A percentile compares a stretch with the other conserved stretches of the same genome.
Conservation (phyloP, 2,329 filamentous ascomycete species). For the Fusarium sp. region DNA sequence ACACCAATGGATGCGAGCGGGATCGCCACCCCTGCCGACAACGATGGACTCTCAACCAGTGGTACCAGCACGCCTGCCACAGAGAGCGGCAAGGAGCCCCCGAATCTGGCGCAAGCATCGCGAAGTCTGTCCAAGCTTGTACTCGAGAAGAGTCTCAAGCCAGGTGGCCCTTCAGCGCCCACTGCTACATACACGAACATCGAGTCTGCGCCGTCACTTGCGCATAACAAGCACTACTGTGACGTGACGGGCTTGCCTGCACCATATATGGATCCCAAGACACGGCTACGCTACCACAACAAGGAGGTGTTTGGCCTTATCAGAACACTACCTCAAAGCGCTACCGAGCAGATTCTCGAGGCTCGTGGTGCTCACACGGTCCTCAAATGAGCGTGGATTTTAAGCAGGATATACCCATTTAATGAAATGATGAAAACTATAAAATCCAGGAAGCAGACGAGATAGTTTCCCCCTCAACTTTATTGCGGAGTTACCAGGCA, state of each 20-base stretch:
- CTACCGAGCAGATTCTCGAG: slow-evolving; percentile 88
- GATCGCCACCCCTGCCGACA: slow-evolving; percentile 72
- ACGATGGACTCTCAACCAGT: slow-evolving; percentile 67
- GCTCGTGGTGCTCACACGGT: slow-evolving; percentile 92
- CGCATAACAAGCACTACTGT: slow-evolving; percentile 89
- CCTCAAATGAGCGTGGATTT: slow-evolving; percentile 72
- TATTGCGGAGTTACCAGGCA: slow-evolving; percentile 15
- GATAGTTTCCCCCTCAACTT: neutral
- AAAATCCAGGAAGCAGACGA: neutral
- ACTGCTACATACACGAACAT: slow-evolving; percentile 95
- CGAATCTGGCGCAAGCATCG: slow-evolving; percentile 89
- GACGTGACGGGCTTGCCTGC: slow-evolving; percentile 95
- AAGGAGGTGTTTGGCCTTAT: slow-evolving; percentile 90
- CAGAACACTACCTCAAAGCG: slow-evolving; percentile 81
- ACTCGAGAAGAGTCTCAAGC: slow-evolving; percentile 79
- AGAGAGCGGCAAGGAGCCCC: slow-evolving; percentile 57
- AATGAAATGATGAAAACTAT: slow-evolving; percentile 12
- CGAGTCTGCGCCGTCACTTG: slow-evolving; percentile 89
- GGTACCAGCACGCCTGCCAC: slow-evolving; percentile 67
- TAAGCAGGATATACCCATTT: slow-evolving; percentile 2
- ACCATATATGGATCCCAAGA: slow-evolving; percentile 95
- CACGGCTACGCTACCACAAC: slow-evolving; percentile 90
- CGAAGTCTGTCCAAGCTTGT: slow-evolving; percentile 88
- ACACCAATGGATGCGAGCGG: slow-evolving; percentile 82
- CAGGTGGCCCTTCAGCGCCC: slow-evolving; percentile 62